A percentile compares a stretch with the other conserved stretches of the same genome.
Conservation (phyloP, 2,329 filamentous ascomycete genomes). For the Colletotrichum cereale region DNA sequence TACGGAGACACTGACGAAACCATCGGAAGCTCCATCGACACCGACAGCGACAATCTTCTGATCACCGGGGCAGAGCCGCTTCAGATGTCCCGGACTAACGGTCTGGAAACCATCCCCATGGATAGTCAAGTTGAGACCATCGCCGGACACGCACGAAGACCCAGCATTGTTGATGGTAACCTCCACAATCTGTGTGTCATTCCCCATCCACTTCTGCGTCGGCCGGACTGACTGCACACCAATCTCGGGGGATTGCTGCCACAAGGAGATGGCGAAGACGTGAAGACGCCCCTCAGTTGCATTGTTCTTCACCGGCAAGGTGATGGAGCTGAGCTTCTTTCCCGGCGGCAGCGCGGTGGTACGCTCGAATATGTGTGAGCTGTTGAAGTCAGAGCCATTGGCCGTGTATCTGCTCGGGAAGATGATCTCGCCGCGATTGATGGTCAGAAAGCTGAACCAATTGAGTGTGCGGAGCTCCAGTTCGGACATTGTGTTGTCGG, state of each 20-base stretch:
- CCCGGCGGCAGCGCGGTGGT: conserved; percentile 52
- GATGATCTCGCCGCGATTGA: conserved; percentile 60
- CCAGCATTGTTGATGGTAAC: conserved; percentile 54
- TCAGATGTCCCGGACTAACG: conserved; percentile 54
- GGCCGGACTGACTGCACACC: conserved; percentile 56
- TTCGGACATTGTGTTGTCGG: conserved; percentile 54
- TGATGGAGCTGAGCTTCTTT: conserved; percentile 55
- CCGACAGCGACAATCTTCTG: conserved; percentile 55
- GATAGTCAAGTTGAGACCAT: conserved; percentile 48
- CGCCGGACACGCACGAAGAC: conserved; percentile 49
- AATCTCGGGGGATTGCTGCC: conserved; percentile 43
- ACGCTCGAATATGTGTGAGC: conserved; percentile 59
- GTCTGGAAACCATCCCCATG: conserved; percentile 55
- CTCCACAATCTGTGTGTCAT: conserved; percentile 56
- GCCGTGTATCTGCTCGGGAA: conserved; percentile 56
- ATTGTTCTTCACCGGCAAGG: conserved; percentile 54
- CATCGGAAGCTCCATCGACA: conserved; percentile 48
- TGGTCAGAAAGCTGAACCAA: conserved; percentile 59
- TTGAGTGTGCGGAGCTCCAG: conserved; percentile 58
- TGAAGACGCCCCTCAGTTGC: conserved; percentile 54
- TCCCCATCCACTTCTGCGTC: conserved; percentile 56
- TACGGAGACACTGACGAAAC: conserved; percentile 42
- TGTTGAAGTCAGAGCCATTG: conserved; percentile 56
- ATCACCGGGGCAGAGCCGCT: conserved; percentile 58
- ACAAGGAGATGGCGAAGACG: conserved; percentile 57